Evolutionary conservation across 306 rosid genomes (phyloP).

Genomic region (Lathyrus tuberosus): DNA sequence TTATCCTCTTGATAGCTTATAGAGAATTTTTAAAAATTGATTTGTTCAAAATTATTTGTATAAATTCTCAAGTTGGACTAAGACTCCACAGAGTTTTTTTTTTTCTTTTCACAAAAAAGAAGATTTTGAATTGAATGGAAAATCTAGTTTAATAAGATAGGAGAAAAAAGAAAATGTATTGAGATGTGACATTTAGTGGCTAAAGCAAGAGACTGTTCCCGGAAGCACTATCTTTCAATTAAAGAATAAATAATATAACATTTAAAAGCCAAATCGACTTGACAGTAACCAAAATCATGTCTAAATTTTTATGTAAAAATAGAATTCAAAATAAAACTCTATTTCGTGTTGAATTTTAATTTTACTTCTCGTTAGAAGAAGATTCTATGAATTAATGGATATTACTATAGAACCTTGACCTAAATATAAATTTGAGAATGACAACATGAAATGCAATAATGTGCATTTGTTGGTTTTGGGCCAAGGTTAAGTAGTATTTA

Average conservation of each 20-base stretch:
- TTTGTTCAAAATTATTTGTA: not conserved
- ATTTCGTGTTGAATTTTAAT: not conserved
- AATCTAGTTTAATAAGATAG: constrained; percentile 4
- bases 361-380: no score
- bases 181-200: constrained; percentile 44
- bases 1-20: not conserved
- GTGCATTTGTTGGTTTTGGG: not conserved
- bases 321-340: constrained; percentile 12
- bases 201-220: constrained; percentile 26
- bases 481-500: not conserved
- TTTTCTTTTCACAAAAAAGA: not conserved
- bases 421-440: not conserved
- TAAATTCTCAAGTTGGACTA: not conserved
- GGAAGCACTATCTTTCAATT: constrained; percentile 32
- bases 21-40: not conserved
- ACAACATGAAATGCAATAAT: not conserved
- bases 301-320: not conserved
- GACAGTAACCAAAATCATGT: constrained; percentile 11
- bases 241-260: not conserved
- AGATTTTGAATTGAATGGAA: not conserved
- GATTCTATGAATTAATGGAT: not conserved
- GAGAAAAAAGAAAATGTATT: not conserved
- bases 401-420: not conserved
- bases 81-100: not conserved
- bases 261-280: constrained; percentile 8